Evolutionary conservation across 2,329 filamentous ascomycete species (phyloP), one percentile per base, ranked within the genome.

Genomic region (Tolypocladium nubicola): DNA sequence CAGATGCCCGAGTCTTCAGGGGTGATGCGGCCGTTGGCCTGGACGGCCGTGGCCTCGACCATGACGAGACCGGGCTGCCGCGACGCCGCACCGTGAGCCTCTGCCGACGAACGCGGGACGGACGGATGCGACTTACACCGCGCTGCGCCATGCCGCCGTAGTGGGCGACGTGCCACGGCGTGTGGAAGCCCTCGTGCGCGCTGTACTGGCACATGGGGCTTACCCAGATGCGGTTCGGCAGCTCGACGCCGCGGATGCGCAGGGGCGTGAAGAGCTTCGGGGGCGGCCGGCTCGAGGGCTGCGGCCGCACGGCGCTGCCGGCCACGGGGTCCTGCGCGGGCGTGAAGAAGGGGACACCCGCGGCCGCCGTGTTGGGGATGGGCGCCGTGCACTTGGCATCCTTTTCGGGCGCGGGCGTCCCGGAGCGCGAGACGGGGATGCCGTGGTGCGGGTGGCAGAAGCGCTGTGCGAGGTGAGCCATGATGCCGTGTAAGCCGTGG

Each of bases 81-180:
- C 13, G 1, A 3, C 19, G 10, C 11, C 21, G 11, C 41, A 14
- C 14, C 10, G 11, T 45, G 13, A 23, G 41, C 40, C 23, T 14
- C 1, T 26, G 4, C 21, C 4, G 41, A 33, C 30, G 30, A 9
- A 33, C 8, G 30, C 30, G 8, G 30, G 30, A 11, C 5, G 11
- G 11, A 43, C 21, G 43, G n/a, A 35, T 26, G 10, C 19, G 11
- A 60, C 63, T 63, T 63, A 70, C 84, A 0, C 88, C 88, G 3
- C 87, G 83, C 63, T 84, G 79, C 33, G 86, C 75, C 61, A 91
- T 89, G 23, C 86, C 86, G 21, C 88, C 88, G 37, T 90, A 75
- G 63, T 91, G 88, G 2, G 87, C 82, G 40, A 86, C 69, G 67
- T 92, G 88, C 86, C 87, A 92, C 59, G 81, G 73, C 0, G 84